phyloP scores from a whole-genome alignment of 495 filamentous ascomycete species.

The Neurospora africana region DNA sequence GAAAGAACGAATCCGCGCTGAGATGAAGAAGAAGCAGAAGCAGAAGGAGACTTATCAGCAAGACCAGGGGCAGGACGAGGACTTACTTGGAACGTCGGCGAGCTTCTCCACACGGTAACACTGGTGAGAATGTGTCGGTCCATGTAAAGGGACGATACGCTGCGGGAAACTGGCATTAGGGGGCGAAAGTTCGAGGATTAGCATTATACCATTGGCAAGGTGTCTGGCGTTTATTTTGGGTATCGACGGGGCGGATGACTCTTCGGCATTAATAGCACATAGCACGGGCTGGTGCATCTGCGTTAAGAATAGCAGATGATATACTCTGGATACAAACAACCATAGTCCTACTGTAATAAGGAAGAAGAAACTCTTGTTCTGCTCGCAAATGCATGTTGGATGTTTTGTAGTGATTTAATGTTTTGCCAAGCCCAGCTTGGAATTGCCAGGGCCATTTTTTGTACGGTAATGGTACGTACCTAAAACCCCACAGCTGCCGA shows the following conservation, averaged over 20 bases:
- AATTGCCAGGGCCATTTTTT: neutral
- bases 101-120: neutral
- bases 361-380: neutral
- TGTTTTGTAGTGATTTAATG: neutral
- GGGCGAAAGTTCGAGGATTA: neutral
- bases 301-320: neutral
- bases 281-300: neutral
- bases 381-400: too few relatives aligned
- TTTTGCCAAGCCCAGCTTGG: too few relatives aligned
- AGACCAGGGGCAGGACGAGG: conserved; percentile 4
- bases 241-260: neutral
- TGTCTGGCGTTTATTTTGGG: conserved; percentile 8
- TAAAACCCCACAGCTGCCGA: neutral
- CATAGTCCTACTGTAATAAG: neutral
- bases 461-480: neutral
- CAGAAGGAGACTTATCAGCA: neutral
- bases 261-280: neutral
- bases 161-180: neutral
- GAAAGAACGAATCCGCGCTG: conserved; percentile 11
- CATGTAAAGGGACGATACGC: neutral
- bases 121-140: neutral
- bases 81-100: conserved; percentile 3
- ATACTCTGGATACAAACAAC: neutral
- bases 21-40: neutral
- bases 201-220: conserved; percentile 19